phyloP scores from a whole-genome alignment of 2,329 filamentous ascomycete genomes.

The Lomentospora prolificans region DNA sequence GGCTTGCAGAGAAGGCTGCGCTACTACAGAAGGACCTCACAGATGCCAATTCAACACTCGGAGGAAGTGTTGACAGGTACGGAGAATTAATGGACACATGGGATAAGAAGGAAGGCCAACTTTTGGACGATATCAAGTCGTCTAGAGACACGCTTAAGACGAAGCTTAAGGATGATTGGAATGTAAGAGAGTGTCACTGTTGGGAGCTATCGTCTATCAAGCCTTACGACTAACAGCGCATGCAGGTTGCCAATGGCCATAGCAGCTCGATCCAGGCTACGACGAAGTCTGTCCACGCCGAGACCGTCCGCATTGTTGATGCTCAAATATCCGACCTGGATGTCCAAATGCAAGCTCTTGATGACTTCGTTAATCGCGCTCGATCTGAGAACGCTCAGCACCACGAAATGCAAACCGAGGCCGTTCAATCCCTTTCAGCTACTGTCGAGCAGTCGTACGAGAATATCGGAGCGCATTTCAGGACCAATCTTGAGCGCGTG shows the following conservation, averaged over 20 bases:
- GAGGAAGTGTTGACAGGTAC: slow-evolving; percentile 56
- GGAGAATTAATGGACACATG: slow-evolving; percentile 64
- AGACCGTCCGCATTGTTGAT: slow-evolving; percentile 83
- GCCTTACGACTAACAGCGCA: slow-evolving; percentile 19
- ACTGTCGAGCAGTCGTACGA: slow-evolving; percentile 65
- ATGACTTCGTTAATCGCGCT: slow-evolving; percentile 81
- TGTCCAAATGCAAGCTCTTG: slow-evolving; percentile 78
- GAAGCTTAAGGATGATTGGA: slow-evolving; percentile 81
- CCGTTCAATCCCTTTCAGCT: slow-evolving; percentile 53
- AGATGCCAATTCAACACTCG: slow-evolving; percentile 53
- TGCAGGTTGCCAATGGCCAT: slow-evolving; percentile 62
- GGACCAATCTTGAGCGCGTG: slow-evolving; percentile 57
- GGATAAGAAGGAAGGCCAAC: slow-evolving; percentile 56
- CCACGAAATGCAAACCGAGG: slow-evolving; percentile 58
- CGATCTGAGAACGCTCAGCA: slow-evolving; percentile 71
- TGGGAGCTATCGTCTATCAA: no score
- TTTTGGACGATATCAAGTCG: slow-evolving; percentile 61
- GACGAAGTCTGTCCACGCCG: slow-evolving; percentile 78
- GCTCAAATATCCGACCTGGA: slow-evolving; percentile 81
- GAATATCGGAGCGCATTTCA: slow-evolving; percentile 61
- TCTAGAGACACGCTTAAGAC: slow-evolving; percentile 71
- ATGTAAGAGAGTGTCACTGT: slow-evolving; percentile 37
- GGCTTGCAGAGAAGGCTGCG: slow-evolving; percentile 55
- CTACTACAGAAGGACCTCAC: slow-evolving; percentile 39
- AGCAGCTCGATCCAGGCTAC: slow-evolving; percentile 76